These are phyloP conservation scores for Beta lomatogona DNA, from an alignment of 179 eudicot species.

Conservation along the genomic window DNA sequence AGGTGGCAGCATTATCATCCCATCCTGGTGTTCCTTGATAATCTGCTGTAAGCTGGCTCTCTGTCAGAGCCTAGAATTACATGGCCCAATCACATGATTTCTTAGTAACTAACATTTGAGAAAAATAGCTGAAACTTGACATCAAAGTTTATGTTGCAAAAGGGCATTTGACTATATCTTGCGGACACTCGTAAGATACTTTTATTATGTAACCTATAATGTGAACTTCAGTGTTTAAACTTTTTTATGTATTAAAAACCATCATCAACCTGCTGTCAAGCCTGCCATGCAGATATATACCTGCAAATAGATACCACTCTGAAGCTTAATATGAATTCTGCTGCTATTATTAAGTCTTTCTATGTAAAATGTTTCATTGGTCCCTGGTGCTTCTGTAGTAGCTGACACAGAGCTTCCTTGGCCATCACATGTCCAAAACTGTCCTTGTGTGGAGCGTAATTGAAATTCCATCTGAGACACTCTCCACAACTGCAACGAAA, in stretches of 20 bases:
- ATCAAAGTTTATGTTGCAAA: neutral
- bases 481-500: slow-evolving; percentile 66
- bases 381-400: slow-evolving; percentile 47
- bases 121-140: slow-evolving; percentile 6
- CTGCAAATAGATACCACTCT: slow-evolving; percentile 60
- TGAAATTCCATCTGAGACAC: slow-evolving; percentile 61
- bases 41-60: slow-evolving; percentile 70
- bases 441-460: slow-evolving; percentile 60
- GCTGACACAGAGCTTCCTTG: slow-evolving; percentile 55
- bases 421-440: slow-evolving; percentile 55
- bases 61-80: slow-evolving; percentile 53
- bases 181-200: neutral
- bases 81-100: slow-evolving; percentile 14
- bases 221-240: neutral
- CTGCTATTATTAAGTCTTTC: slow-evolving; percentile 47
- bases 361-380: slow-evolving; percentile 55
- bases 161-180: neutral
- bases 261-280: neutral
- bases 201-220: no score
- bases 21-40: slow-evolving; percentile 69
- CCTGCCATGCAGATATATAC: slow-evolving; percentile 30
- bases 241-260: neutral
- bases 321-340: slow-evolving; percentile 60
- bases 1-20: slow-evolving; percentile 89
- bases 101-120: slow-evolving; percentile 1